phyloP scores from a whole-genome alignment of 805 yeast genomes.

The Metschnikowia kofuensis region DNA sequence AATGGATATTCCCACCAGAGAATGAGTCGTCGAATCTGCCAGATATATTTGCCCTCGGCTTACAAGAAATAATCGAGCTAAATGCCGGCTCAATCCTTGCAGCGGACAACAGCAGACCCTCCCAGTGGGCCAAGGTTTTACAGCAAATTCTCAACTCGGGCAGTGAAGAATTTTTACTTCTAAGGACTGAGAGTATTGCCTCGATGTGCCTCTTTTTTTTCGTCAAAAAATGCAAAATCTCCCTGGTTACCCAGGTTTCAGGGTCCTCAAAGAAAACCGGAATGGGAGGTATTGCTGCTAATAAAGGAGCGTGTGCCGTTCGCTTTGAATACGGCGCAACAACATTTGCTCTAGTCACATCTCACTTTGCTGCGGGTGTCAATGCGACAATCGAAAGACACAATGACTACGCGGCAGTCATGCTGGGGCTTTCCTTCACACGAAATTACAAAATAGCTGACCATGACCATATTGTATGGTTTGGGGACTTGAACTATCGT shows the following conservation, averaged over 20 bases:
- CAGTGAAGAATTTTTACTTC: conserved; percentile 49
- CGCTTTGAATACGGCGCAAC: conserved; percentile 81
- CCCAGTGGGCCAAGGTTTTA: conserved; percentile 75
- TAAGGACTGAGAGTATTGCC: conserved; percentile 74
- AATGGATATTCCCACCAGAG: conserved; percentile 80
- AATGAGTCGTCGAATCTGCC: conserved; percentile 48
- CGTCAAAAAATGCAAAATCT: conserved; percentile 44
- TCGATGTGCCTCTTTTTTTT: conserved; percentile 64
- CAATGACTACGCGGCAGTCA: conserved; percentile 74
- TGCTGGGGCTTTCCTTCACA: conserved; percentile 72
- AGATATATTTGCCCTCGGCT: conserved; percentile 83
- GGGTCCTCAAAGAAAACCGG: conserved; percentile 97
- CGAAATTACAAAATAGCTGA: conserved; percentile 74
- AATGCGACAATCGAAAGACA: conserved; percentile 79
- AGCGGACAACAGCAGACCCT: conserved; percentile 76
- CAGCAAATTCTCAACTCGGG: conserved; percentile 55
- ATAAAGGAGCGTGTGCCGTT: conserved; percentile 94
- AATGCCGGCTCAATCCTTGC: conserved; percentile 87
- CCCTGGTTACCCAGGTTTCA: conserved; percentile 71
- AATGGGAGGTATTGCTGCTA: conserved; percentile 94
- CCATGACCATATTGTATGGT: conserved; percentile 87
- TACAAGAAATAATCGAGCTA: conserved; percentile 91
- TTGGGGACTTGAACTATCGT: conserved; percentile 92
- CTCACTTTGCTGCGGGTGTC: conserved; percentile 93
- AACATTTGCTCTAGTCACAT: conserved; percentile 73